These are phyloP conservation scores for Cutaneotrichosporon mucoides DNA, from an alignment of 1,284 basidiomycete genomes.

Conservation along the genomic window DNA sequence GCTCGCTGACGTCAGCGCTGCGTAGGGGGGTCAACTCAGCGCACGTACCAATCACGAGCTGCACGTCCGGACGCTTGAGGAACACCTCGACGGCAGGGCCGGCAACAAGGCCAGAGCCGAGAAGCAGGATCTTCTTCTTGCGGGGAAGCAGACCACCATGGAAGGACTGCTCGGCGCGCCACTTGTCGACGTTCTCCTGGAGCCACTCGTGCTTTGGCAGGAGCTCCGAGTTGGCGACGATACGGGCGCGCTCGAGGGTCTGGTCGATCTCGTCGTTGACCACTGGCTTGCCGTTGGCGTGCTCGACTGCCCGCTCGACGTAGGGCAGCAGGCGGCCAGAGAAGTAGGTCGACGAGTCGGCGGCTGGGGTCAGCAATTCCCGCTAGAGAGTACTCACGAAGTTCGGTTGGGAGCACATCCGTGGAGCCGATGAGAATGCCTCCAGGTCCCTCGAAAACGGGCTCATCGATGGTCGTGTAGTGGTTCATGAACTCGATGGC, in stretches of 20 bases:
- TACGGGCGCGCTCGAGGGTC: conserved; percentile 64
- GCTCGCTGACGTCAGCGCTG: conserved; percentile 56
- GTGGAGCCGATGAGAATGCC: conserved; percentile 74
- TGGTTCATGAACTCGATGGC: conserved; percentile 75
- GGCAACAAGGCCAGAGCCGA: conserved; percentile 90
- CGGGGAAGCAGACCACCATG: conserved; percentile 4
- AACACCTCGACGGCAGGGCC: conserved; percentile 76
- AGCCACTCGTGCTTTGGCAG: conserved; percentile 60
- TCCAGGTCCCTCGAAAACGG: conserved; percentile 59
- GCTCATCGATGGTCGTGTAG: conserved; percentile 68
- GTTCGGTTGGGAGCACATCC: conserved; percentile 79
- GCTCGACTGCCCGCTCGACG: conserved; percentile 54
- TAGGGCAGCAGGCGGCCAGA: conserved; percentile 65
- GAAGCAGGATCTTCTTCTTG: conserved; percentile 69
- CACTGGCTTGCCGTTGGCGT: conserved; percentile 21
- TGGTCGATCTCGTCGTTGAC: conserved; percentile 37
- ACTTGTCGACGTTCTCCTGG: conserved; percentile 54
- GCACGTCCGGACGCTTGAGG: conserved; percentile 57
- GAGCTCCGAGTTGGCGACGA: conserved; percentile 62
- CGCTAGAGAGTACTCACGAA: too few relatives aligned
- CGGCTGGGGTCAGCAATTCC: conserved; percentile 26
- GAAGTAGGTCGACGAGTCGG: conserved; percentile 75
- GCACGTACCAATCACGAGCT: conserved; percentile 65
- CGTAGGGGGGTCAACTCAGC: background rate
- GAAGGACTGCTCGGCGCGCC: conserved; percentile 24